Percentiles rank a stretch among this genome's conserved stretches.
These are phyloP conservation scores for Closterium sp. DNA, from an alignment of 139 green algal genomes.

Conservation along the genomic window DNA sequence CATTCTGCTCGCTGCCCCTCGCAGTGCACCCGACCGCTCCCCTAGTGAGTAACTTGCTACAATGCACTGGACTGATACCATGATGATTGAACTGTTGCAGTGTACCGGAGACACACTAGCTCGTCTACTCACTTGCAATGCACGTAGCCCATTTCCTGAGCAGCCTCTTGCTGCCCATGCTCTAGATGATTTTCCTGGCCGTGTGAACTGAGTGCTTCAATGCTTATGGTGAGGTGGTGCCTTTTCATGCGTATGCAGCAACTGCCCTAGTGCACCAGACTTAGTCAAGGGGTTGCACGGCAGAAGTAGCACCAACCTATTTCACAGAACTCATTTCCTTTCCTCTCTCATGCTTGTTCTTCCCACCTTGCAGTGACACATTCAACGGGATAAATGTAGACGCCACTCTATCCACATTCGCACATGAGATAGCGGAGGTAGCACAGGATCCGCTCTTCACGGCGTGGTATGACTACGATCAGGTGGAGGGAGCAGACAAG, in stretches of 20 bases:
- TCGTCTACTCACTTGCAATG: background rate
- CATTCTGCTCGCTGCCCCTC: background rate
- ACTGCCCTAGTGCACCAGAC: background rate
- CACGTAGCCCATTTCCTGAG: too few relatives aligned
- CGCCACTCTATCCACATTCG: background rate
- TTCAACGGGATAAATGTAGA: background rate
- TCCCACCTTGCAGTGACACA: background rate
- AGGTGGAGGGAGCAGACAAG: background rate
- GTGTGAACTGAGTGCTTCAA: background rate
- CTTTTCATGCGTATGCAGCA: background rate
- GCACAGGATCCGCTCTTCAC: background rate
- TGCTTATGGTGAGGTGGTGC: background rate
- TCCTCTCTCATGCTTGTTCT: background rate
- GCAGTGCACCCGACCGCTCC: background rate
- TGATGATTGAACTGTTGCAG: background rate
- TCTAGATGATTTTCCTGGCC: too few relatives aligned
- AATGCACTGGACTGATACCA: background rate
- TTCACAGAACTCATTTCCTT: background rate
- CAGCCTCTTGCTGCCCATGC: too few relatives aligned
- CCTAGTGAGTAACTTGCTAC: background rate
- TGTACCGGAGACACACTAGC: background rate
- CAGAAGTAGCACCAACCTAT: too few relatives aligned
- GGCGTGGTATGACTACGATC: background rate
- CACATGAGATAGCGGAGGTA: background rate
- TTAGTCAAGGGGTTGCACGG: background rate